These are phyloP conservation scores for Akanthomyces dipterigenus DNA, from an alignment of 2,329 filamentous ascomycete genomes.

Conservation along the genomic window DNA sequence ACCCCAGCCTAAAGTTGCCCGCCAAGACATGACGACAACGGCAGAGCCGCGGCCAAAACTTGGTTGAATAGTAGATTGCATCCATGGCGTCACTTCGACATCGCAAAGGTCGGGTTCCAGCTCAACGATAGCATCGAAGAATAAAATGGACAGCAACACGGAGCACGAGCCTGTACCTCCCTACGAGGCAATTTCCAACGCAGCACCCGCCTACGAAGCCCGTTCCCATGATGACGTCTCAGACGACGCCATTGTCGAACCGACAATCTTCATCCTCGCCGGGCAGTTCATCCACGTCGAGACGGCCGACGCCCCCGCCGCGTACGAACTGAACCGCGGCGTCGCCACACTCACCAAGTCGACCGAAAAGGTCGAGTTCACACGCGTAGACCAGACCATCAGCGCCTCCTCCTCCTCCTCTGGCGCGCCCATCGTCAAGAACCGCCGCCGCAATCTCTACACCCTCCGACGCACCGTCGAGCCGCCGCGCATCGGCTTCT, in stretches of 20 bases:
- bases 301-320: not conserved
- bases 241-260: not conserved
- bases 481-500: not conserved
- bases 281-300: not conserved
- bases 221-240: not conserved
- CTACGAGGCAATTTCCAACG: not conserved
- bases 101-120: not conserved
- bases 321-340: not conserved
- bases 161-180: not conserved
- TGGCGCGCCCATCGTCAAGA: not conserved
- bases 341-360: not conserved
- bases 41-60: not conserved
- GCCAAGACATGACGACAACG: not conserved
- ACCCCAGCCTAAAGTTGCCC: not conserved
- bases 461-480: not conserved
- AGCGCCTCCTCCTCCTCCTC: not conserved
- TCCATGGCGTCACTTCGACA: not conserved
- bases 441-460: not conserved
- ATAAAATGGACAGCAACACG: not conserved
- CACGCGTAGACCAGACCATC: not conserved
- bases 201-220: not conserved
- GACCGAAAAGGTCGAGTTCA: not conserved
- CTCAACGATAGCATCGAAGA: not conserved
- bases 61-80: not conserved
- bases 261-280: constrained; percentile 4